Conservation (phyloP, 441 rosid genomes). For the Dalechampia spathulata region DNA sequence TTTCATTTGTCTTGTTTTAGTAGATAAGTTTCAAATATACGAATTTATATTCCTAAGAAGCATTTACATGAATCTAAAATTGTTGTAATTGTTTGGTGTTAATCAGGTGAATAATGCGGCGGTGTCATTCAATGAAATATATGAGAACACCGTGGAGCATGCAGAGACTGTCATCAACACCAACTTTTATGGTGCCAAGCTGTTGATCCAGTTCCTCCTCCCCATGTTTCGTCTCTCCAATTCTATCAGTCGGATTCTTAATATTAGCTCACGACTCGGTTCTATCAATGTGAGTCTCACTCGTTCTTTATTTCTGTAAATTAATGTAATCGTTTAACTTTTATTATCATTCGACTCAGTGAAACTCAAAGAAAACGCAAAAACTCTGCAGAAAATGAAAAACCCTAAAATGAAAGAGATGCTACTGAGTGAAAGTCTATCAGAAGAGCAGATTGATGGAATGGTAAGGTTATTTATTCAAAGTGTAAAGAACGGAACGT, state of each 20-base stretch:
- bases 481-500: conserved; percentile 46
- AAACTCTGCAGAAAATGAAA: conserved; percentile 72
- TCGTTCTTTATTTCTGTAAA: neutral
- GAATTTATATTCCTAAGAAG: too few relatives aligned
- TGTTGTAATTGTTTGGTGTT: neutral
- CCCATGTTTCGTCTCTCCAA: conserved; percentile 55
- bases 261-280: conserved; percentile 81
- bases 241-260: conserved; percentile 52
- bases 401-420: conserved; percentile 39
- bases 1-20: too few relatives aligned
- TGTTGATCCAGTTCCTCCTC: conserved; percentile 53
- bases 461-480: conserved; percentile 37
- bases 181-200: conserved; percentile 59
- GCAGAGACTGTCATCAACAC: conserved; percentile 68
- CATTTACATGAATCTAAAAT: neutral
- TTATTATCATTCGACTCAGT: too few relatives aligned
- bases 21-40: too few relatives aligned
- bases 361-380: too few relatives aligned
- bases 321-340: too few relatives aligned
- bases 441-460: conserved; percentile 38
- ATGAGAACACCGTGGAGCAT: conserved; percentile 52
- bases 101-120: conserved; percentile 77
- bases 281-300: conserved; percentile 39
- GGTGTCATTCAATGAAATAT: conserved; percentile 60
- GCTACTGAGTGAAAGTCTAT: conserved; percentile 34